These are phyloP conservation scores for Ascocoryne sarcoides DNA, from an alignment of 2,329 filamentous ascomycete species.

Conservation along the genomic window DNA sequence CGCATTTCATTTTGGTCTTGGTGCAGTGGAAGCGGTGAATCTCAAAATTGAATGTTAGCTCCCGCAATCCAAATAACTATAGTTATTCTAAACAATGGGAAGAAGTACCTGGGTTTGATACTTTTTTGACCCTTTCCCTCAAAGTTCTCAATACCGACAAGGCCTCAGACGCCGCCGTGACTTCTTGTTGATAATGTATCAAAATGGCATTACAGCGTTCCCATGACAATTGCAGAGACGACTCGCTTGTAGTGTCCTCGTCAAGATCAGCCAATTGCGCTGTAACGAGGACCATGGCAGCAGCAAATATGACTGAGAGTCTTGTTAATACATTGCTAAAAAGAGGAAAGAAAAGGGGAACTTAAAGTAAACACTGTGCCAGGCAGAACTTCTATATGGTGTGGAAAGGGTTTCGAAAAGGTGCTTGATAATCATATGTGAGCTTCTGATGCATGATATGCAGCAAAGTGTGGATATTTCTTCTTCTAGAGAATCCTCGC, in stretches of 20 bases:
- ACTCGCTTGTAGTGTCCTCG: background rate
- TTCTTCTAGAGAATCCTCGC: background rate
- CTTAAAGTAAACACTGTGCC: slow-evolving; percentile 19
- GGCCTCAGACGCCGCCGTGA: slow-evolving; percentile 5
- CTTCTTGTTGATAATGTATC: slow-evolving; percentile 3
- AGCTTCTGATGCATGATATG: slow-evolving; percentile 12
- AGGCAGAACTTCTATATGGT: slow-evolving; percentile 10
- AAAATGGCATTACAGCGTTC: slow-evolving; percentile 3
- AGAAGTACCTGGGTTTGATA: background rate
- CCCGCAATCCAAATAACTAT: background rate
- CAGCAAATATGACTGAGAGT: slow-evolving; percentile 4
- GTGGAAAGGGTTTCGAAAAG: slow-evolving; percentile 6
- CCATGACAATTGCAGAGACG: slow-evolving; percentile 1
- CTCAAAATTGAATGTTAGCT: background rate
- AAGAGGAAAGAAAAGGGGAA: background rate
- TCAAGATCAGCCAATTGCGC: slow-evolving; percentile 2
- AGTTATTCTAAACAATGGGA: background rate
- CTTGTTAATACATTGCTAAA: background rate
- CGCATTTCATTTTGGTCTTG: background rate
- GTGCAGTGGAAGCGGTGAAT: background rate
- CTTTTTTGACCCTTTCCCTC: slow-evolving; percentile 38
- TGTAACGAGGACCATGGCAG: slow-evolving; percentile 7
- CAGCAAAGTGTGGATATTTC: slow-evolving; percentile 7
- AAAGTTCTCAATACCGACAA: slow-evolving; percentile 49
- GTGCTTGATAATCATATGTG: slow-evolving; percentile 8